Conservation (phyloP, 2,329 filamentous ascomycete genomes). For the Seiridium unicorne region DNA sequence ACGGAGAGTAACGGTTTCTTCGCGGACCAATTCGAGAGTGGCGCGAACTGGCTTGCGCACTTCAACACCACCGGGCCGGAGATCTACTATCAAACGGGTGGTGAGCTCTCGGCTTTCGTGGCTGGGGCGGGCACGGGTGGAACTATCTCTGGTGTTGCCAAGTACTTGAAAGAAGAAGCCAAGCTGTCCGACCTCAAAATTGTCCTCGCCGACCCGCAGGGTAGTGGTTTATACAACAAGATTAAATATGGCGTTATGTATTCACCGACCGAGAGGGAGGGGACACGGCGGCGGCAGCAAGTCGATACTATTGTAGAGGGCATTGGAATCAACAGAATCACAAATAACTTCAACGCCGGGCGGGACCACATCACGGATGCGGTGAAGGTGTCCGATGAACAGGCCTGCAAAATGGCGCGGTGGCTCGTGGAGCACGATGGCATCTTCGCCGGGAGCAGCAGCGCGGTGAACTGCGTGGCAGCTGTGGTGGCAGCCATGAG, state of each 20-base stretch:
- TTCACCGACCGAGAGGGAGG: constrained; percentile 82
- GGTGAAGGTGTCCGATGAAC: constrained; percentile 80
- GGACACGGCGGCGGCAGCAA: constrained; percentile 83
- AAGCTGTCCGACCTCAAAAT: constrained; percentile 62
- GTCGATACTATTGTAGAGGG: constrained; percentile 97
- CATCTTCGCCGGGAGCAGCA: constrained; percentile 91
- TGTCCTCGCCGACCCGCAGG: constrained; percentile 90
- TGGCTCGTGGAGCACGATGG: constrained; percentile 96
- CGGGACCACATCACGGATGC: constrained; percentile 87
- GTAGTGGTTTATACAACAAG: constrained; percentile 89
- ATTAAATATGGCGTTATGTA: constrained; percentile 96
- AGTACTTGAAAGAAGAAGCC: constrained; percentile 72
- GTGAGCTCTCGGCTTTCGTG: constrained; percentile 80
- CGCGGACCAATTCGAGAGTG: constrained; percentile 92
- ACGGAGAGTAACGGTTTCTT: constrained; percentile 81
- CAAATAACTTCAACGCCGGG: constrained; percentile 86
- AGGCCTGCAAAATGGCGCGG: constrained; percentile 90
- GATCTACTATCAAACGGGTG: constrained; percentile 76
- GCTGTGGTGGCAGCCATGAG: constrained; percentile 67
- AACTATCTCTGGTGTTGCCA: constrained; percentile 83
- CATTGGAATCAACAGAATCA: constrained; percentile 93
- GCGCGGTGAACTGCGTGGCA: constrained; percentile 92
- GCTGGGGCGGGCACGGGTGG: constrained; percentile 93
- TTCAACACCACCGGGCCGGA: constrained; percentile 82
- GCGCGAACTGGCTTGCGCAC: constrained; percentile 86